phyloP scores from a whole-genome alignment of 2,329 filamentous ascomycete genomes.

The Aspergillus proliferans region DNA sequence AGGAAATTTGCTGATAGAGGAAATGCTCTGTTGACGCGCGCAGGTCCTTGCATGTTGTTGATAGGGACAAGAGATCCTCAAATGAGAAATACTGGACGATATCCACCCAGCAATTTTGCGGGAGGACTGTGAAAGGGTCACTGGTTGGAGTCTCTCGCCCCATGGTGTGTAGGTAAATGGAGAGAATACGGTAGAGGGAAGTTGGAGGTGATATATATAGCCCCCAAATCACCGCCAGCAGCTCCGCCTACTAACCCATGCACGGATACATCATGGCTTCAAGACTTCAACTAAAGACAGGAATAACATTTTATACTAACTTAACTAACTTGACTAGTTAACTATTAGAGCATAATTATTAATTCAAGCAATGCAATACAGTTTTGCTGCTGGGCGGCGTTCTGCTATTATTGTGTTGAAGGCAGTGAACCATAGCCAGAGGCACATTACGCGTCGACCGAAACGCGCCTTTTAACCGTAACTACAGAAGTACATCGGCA shows the following conservation, averaged over 20 bases:
- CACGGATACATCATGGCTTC: background rate
- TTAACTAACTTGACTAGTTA: background rate
- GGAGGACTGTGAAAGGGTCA: background rate
- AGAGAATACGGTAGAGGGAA: background rate
- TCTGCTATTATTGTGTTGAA: too few relatives aligned
- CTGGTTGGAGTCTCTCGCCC: background rate
- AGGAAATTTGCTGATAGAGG: background rate
- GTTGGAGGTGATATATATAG: background rate
- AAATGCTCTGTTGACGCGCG: background rate
- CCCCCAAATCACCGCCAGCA: background rate
- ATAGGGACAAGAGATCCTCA: background rate
- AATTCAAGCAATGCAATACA: too few relatives aligned
- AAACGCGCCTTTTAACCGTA: too few relatives aligned
- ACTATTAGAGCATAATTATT: background rate
- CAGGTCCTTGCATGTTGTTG: background rate
- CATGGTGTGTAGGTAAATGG: background rate
- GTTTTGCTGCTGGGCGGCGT: too few relatives aligned
- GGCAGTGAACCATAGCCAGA: too few relatives aligned
- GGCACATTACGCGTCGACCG: too few relatives aligned
- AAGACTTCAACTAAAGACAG: background rate
- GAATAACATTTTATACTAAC: background rate
- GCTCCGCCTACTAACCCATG: background rate
- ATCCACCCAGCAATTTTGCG: background rate
- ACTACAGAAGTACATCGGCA: constrained; percentile 8
- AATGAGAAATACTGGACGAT: background rate